Evolutionary conservation across 768 basidiomycete genomes (phyloP), one percentile per base, ranked within the genome.

Genomic region (Serendipita sp.): DNA sequence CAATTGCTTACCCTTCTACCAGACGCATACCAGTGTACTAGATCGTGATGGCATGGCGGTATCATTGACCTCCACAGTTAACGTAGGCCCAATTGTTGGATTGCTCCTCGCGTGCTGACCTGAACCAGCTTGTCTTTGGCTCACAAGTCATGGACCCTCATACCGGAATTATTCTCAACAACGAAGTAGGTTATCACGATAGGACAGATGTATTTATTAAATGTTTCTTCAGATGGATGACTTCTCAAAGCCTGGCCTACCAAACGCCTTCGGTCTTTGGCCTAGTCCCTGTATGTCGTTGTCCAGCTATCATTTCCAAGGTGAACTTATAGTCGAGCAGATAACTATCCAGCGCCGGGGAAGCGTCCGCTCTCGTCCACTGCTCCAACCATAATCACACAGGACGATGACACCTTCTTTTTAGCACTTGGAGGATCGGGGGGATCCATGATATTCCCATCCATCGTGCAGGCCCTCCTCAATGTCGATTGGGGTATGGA

Each of bases 321-420:
- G 48, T 24, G 1, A n/a, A 41, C 65, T 16, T 13, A 32, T 15
- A 64, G 46, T 4, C 45, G 13, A 41, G 38, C 69, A 92, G 90
- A 84, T 75, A 96, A 97, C 73, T 94, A 89, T 69, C 92, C 94
- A 3, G 85, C 83, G 67, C 80, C 90, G 1, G 83, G 87, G 4
- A 98, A 97, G 74, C 86, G 92, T 2, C 91, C 94, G 0, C 74
- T 98, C 28, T 96, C 93, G 0, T 96, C 93, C 0, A 96, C 80
- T 0, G 73, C 79, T 2, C 88, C 95, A 0, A 82, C 83, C 0
- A 92, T 98, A 67, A 72, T 97, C 8, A 91, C 96, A 70, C 70
- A 89, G 67, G 72, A 74, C 0, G 81, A 92, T 68, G 90, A 89
- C 3, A 80, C 85, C 0, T 81, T 94, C 67, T 84, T 83, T 70